Percentiles rank a stretch among this genome's conserved stretches.
phyloP scores from a whole-genome alignment of 345 rosid species.

The Hirschfeldia incana region DNA sequence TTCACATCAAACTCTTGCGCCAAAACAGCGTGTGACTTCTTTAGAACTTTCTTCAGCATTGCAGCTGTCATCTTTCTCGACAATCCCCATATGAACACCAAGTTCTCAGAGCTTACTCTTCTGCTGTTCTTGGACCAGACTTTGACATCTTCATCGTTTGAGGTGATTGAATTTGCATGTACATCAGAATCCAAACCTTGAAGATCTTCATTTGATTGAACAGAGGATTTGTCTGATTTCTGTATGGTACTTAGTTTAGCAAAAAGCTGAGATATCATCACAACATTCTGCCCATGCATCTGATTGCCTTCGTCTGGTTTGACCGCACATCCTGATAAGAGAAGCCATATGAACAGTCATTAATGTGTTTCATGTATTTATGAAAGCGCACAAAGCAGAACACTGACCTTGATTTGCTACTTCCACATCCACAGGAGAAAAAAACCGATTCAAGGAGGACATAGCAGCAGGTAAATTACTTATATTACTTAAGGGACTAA shows the following conservation, averaged over 20 bases:
- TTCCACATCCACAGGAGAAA: slow-evolving; percentile 65
- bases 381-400: not conserved
- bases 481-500: slow-evolving; percentile 49
- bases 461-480: slow-evolving; percentile 54
- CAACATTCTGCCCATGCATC: slow-evolving; percentile 62
- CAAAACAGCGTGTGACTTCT: slow-evolving; percentile 54
- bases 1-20: slow-evolving; percentile 54
- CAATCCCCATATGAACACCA: slow-evolving; percentile 86
- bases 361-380: not conserved
- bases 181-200: slow-evolving; percentile 40
- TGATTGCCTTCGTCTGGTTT: slow-evolving; percentile 39
- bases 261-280: slow-evolving; percentile 69
- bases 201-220: slow-evolving; percentile 33
- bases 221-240: slow-evolving; percentile 41
- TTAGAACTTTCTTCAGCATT: slow-evolving; percentile 61
- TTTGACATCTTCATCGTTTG: slow-evolving; percentile 48
- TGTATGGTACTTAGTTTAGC: slow-evolving; percentile 62
- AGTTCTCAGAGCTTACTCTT: slow-evolving; percentile 59
- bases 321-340: slow-evolving; percentile 26
- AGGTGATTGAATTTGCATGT: slow-evolving; percentile 40
- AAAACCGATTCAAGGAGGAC: slow-evolving; percentile 56
- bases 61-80: slow-evolving; percentile 48
- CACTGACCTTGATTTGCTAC: slow-evolving; percentile 64
- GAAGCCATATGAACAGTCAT: not conserved
- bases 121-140: slow-evolving; percentile 57